Conservation (phyloP, 176 grass and related monocot genomes). For the Pontederia paniculata region DNA sequence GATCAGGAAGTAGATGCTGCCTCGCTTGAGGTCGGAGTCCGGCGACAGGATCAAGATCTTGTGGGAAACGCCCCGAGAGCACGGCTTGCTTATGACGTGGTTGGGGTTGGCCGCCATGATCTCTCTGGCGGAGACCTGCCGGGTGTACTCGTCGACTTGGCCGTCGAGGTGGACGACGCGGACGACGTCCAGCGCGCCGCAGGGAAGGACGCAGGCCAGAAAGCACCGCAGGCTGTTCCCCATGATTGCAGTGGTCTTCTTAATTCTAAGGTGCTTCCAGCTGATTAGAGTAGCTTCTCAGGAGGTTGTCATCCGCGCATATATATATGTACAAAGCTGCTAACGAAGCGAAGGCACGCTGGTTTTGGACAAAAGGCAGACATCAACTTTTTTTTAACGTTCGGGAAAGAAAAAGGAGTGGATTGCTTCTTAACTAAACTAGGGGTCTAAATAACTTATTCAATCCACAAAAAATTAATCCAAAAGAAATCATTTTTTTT, state of each 20-base stretch:
- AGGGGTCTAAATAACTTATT: too few relatives aligned
- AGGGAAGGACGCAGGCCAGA: conserved; percentile 82
- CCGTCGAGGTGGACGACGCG: conserved; percentile 73
- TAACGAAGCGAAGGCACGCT: too few relatives aligned
- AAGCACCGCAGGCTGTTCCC: conserved; percentile 79
- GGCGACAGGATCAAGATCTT: conserved; percentile 46
- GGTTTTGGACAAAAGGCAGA: too few relatives aligned
- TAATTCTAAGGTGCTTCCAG: too few relatives aligned
- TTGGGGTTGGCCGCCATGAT: conserved; percentile 62
- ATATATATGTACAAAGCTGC: too few relatives aligned
- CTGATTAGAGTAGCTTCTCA: too few relatives aligned
- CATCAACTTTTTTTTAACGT: too few relatives aligned
- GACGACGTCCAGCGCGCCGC: conserved; percentile 68
- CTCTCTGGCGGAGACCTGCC: conserved; percentile 47
- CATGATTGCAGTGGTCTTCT: conserved; percentile 21
- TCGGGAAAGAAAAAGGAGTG: too few relatives aligned
- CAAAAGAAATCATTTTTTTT: too few relatives aligned
- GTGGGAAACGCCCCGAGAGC: conserved; percentile 46
- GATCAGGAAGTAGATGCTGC: conserved; percentile 66
- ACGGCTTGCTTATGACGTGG: conserved; percentile 67
- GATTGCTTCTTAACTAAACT: too few relatives aligned
- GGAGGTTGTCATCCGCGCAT: too few relatives aligned
- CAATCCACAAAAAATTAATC: too few relatives aligned
- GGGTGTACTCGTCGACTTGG: conserved; percentile 65
- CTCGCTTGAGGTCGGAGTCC: conserved; percentile 63